Percentiles rank a stretch among this genome's conserved stretches.
phyloP scores from a whole-genome alignment of 75 land plant genomes.

The Larix kaempferi region DNA sequence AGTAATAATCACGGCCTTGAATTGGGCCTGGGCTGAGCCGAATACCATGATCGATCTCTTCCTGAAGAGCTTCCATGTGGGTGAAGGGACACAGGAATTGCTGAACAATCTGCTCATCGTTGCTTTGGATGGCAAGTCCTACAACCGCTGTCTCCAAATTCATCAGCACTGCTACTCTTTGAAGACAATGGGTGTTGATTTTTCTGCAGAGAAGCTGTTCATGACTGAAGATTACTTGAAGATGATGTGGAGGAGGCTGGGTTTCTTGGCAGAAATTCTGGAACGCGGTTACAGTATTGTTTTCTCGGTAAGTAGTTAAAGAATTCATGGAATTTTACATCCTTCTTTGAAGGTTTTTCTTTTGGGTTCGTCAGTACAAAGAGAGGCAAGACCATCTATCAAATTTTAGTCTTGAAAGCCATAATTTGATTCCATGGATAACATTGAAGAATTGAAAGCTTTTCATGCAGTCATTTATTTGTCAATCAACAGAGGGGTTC shows the following conservation, averaged over 20 bases:
- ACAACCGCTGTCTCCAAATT: conserved; percentile 40
- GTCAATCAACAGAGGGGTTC: too few species aligned
- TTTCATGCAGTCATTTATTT: too few species aligned
- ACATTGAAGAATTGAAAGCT: background rate
- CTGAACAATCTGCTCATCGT: conserved; percentile 44
- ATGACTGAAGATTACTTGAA: conserved; percentile 54
- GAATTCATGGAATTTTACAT: conserved; percentile 23
- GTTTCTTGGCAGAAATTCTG: conserved; percentile 10
- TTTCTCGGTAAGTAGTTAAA: conserved; percentile 15
- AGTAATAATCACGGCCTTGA: conserved; percentile 59
- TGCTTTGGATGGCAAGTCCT: conserved; percentile 60
- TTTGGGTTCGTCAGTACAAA: too few species aligned
- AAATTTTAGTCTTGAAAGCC: background rate
- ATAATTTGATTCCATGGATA: background rate
- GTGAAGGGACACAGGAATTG: conserved; percentile 42
- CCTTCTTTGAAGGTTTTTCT: too few species aligned
- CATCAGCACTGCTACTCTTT: conserved; percentile 50
- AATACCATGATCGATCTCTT: conserved; percentile 69
- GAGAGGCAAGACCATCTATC: too few species aligned
- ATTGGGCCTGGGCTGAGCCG: conserved; percentile 60
- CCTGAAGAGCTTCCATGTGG: conserved; percentile 53
- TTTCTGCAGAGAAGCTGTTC: conserved; percentile 16
- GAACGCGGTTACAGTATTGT: conserved; percentile 13
- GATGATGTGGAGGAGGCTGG: conserved; percentile 91
- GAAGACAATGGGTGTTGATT: conserved; percentile 35